A percentile compares a stretch with the other conserved stretches of the same genome.
Conservation (phyloP, 176 grass and related monocot species). For the Carex parvula region DNA sequence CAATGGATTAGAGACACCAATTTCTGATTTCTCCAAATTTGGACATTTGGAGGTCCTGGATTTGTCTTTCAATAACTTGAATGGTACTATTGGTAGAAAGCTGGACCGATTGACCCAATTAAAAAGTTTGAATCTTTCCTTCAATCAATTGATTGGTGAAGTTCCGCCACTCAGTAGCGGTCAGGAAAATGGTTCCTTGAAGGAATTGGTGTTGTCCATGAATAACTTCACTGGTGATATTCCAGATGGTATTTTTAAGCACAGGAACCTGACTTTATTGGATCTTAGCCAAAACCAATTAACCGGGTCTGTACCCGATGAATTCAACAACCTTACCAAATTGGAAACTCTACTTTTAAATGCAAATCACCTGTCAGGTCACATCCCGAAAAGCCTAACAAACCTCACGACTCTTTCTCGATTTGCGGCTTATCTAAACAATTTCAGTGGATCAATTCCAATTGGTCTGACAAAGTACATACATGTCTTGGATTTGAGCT, state of each 20-base stretch:
- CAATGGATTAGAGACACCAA: not conserved
- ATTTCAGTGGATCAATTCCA: conserved; percentile 20
- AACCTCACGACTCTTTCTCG: conserved; percentile 5
- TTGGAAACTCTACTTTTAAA: conserved; percentile 48
- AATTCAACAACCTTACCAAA: conserved; percentile 28
- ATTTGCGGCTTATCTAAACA: conserved; percentile 65
- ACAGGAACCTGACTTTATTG: conserved; percentile 31
- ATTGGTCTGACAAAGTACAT: conserved; percentile 28
- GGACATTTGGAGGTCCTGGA: conserved; percentile 42
- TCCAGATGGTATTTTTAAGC: conserved; percentile 11
- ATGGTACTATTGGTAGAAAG: not conserved
- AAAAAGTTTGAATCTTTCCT: conserved; percentile 50
- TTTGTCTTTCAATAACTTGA: conserved; percentile 42
- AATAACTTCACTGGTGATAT: conserved; percentile 36
- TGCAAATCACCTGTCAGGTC: conserved; percentile 28
- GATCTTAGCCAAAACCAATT: conserved; percentile 66
- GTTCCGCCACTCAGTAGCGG: conserved; percentile 20
- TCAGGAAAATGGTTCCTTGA: not conserved
- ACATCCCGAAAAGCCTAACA: conserved; percentile 28
- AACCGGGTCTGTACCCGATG: conserved; percentile 17
- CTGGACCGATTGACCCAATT: conserved; percentile 26
- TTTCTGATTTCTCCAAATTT: conserved; percentile 36
- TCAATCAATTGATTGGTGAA: conserved; percentile 22
- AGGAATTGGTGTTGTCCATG: conserved; percentile 42
- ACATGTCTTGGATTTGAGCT: conserved; percentile 65